These are phyloP conservation scores for Suhomyces yuchorum DNA, from an alignment of 1,139 yeast species.

Conservation along the genomic window DNA sequence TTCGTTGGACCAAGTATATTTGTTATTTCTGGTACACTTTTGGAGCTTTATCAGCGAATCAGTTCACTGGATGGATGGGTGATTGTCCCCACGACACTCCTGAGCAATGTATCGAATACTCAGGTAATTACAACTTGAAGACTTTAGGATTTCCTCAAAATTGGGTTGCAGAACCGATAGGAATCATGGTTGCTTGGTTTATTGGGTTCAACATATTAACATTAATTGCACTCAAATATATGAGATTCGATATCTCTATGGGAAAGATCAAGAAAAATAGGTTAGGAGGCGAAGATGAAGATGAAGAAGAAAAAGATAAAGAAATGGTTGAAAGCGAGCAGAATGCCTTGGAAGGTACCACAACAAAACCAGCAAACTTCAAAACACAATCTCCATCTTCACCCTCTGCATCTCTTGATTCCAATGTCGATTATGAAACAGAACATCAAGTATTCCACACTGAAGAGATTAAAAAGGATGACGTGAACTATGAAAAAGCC, in stretches of 20 bases:
- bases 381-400: not conserved
- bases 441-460: not conserved
- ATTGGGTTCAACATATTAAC: conserved; percentile 57
- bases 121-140: conserved; percentile 57
- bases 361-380: not conserved
- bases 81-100: conserved; percentile 50
- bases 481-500: not conserved
- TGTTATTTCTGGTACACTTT: conserved; percentile 79
- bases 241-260: conserved; percentile 56
- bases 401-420: not conserved
- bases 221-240: conserved; percentile 44
- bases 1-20: conserved; percentile 77
- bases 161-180: conserved; percentile 72
- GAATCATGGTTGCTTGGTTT: conserved; percentile 61
- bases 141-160: conserved; percentile 62
- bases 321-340: not conserved
- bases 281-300: conserved; percentile 35
- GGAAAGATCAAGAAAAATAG: conserved; percentile 44
- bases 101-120: conserved; percentile 37
- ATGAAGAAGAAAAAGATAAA: conserved; percentile 14
- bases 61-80: conserved; percentile 62
- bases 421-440: not conserved
- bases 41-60: conserved; percentile 68
- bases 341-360: not conserved
- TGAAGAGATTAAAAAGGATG: not conserved